Base-by-base conservation (phyloP, 2,329 filamentous ascomycete species). In the Apiospora malaysiana region DNA sequence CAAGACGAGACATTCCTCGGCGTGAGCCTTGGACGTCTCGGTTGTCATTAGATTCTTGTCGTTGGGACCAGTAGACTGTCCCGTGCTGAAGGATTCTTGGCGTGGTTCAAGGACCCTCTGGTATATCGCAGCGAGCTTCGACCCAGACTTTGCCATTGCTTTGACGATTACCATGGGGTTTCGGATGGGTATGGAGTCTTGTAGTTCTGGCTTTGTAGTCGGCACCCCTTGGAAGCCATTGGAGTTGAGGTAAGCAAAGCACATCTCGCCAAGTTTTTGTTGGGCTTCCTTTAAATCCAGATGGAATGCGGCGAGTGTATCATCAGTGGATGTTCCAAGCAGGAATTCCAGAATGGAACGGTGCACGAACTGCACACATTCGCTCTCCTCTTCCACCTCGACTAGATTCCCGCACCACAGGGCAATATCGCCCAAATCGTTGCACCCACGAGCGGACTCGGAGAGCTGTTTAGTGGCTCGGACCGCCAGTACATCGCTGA, bases 321-420 rank as follows among this genome's bases (percentile, higher is more conserved):
- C 0, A 4, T 68, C 43, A 0, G 43, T 68, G 16, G 25, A 12
- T 2, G 14, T n/a, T 16, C 21, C 66, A 9, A 47, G 43, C 0
- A 68, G 66, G 1, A 68, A 68, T 2, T 16, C 32, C 1, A 25
- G 43, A 14, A 68, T 25, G 43, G 66, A 68, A 6, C 27, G 25
- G 23, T 68, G 66, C 5, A 37, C 32, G 12, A 68, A 21, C 6
- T 68, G 66, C 4, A 68, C 66, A 37, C 2, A 2, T 2, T n/a
- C 16, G 3, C 23, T 68, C 25, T 68, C 66, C 8, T 68, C 66
- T 2, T 68, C 66, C 1, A n/a, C 3, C 21, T 68, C 42, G 1
- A 68, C 66, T 2, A 68, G 12, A 25, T 68, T 68, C 16, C 47
- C 42, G 6, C 66, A 68, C 66, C 66, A 68, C 2, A 3, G 18